These are phyloP conservation scores for Aspergillus sp. DNA, from an alignment of 2,329 filamentous ascomycete genomes.

Conservation along the genomic window DNA sequence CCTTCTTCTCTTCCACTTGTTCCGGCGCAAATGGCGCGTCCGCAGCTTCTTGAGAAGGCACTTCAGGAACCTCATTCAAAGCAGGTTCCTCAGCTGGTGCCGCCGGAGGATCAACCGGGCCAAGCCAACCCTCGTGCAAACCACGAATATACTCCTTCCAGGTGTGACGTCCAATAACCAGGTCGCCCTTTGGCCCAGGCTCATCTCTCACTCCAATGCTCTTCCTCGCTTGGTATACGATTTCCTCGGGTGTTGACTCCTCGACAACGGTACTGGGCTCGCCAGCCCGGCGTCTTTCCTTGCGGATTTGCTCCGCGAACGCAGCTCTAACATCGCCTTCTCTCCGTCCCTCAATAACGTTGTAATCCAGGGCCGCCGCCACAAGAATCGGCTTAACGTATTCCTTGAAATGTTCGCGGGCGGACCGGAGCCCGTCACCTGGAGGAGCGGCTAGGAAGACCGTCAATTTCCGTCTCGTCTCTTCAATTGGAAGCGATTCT, in stretches of 20 bases:
- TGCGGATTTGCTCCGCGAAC: conserved; percentile 82
- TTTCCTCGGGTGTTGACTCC: conserved; percentile 59
- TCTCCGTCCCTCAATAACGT: conserved; percentile 87
- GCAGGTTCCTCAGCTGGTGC: conserved; percentile 25
- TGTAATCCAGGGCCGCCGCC: conserved; percentile 90
- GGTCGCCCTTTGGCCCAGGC: conserved; percentile 76
- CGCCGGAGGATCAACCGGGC: conserved; percentile 66
- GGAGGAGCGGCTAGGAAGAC: conserved; percentile 86
- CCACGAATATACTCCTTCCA: conserved; percentile 98
- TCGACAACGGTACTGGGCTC: conserved; percentile 54
- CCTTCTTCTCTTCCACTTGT: conserved; percentile 46
- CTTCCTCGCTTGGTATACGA: conserved; percentile 67
- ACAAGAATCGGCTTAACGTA: conserved; percentile 94
- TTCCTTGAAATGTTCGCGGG: conserved; percentile 94
- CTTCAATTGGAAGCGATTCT: conserved; percentile 72
- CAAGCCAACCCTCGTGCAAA: conserved; percentile 94
- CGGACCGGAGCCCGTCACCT: conserved; percentile 77
- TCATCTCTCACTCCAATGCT: conserved; percentile 72
- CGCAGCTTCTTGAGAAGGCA: conserved; percentile 19
- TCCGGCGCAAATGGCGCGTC: conserved; percentile 30
- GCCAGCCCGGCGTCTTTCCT: conserved; percentile 62
- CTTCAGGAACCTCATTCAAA: conserved; percentile 26
- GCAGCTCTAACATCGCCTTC: conserved; percentile 92
- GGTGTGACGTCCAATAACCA: conserved; percentile 86
- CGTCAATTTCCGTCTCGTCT: conserved; percentile 81